phyloP scores from a whole-genome alignment of 257 asterid species.

The Lycium ferocissimum region DNA sequence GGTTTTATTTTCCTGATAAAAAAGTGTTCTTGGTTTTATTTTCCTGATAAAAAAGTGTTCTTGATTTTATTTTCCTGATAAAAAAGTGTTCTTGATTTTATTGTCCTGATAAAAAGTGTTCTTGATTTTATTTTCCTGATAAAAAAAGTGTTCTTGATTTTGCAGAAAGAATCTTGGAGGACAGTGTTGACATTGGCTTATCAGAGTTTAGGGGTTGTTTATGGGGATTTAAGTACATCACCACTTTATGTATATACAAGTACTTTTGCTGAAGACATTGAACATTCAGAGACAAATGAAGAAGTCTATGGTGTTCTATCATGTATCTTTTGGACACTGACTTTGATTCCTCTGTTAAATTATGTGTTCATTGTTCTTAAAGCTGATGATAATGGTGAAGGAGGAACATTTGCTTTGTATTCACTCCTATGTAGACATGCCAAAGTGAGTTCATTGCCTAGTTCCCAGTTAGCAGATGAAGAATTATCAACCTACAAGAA shows the following conservation, averaged over 20 bases:
- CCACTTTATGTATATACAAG: constrained; percentile 83
- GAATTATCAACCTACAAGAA: constrained; percentile 70
- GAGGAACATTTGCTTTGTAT: constrained; percentile 89
- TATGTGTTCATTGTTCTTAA: constrained; percentile 83
- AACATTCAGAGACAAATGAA: constrained; percentile 73
- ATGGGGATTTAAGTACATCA: constrained; percentile 89
- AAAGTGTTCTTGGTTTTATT: no score
- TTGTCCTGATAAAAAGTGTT: no score
- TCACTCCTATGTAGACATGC: constrained; percentile 81
- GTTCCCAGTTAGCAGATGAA: constrained; percentile 78
- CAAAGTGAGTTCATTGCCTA: constrained; percentile 72
- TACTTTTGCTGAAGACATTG: constrained; percentile 82
- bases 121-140: neutral
- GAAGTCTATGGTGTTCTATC: constrained; percentile 83
- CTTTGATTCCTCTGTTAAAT: constrained; percentile 74
- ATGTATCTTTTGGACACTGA: constrained; percentile 80
- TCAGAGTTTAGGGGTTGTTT: constrained; percentile 88
- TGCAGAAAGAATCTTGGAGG: constrained; percentile 89
- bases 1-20: no score
- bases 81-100: no score
- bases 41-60: no score
- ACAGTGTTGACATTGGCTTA: constrained; percentile 76
- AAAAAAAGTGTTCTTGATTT: constrained; percentile 17
- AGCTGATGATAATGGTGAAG: constrained; percentile 96
- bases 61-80: no score